Percentiles rank a stretch among this genome's conserved stretches.
phyloP scores from a whole-genome alignment of 257 asterid genomes.

The Thymus mandschuricus region DNA sequence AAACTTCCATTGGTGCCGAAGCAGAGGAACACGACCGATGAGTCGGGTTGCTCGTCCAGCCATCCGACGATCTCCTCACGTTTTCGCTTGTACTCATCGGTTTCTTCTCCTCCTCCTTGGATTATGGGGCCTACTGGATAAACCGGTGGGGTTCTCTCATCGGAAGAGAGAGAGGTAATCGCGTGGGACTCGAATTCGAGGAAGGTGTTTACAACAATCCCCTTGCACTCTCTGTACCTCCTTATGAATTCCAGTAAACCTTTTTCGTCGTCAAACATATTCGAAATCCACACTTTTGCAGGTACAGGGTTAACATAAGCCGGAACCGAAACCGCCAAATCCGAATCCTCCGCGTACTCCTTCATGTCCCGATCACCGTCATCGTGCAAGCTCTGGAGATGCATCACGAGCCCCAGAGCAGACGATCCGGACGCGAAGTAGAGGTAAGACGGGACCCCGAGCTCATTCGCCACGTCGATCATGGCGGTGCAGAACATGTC shows the following conservation, averaged over 20 bases:
- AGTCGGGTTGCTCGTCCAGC: conserved; percentile 45
- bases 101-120: neutral
- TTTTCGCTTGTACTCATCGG: neutral
- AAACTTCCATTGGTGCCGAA: conserved; percentile 43
- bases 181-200: conserved; percentile 37
- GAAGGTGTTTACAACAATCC: conserved; percentile 46
- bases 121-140: conserved; percentile 47
- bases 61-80: conserved; percentile 20
- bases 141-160: conserved; percentile 31
- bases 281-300: conserved; percentile 30
- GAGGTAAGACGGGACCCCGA: conserved; percentile 35
- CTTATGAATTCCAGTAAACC: conserved; percentile 3
- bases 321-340: conserved; percentile 11
- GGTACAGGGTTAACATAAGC: conserved; percentile 36
- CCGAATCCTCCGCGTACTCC: conserved; percentile 5
- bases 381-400: conserved; percentile 36
- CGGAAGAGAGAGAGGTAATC: conserved; percentile 22
- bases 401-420: conserved; percentile 38
- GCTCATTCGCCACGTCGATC: conserved; percentile 36
- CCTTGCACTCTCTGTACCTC: conserved; percentile 35
- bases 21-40: conserved; percentile 46
- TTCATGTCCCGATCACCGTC: conserved; percentile 20
- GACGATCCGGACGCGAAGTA: conserved; percentile 28
- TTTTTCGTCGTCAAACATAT: neutral
- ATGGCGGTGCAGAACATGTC: conserved; percentile 30